Conservation (phyloP, 495 filamentous ascomycete species). For the Podospora comata region DNA sequence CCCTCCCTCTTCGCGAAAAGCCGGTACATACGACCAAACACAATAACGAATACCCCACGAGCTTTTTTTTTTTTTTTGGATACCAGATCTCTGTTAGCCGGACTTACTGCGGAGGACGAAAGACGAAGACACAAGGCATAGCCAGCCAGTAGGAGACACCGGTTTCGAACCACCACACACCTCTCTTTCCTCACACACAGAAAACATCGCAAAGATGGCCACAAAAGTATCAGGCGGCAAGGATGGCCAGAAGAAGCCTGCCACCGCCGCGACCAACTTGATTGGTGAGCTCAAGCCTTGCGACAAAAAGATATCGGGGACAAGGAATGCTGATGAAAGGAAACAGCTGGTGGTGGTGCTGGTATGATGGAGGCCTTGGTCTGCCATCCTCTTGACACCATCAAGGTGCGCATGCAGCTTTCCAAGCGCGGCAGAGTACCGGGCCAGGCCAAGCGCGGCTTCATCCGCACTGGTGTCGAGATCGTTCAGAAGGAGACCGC, state of each 20-base stretch:
- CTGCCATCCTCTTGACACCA: slow-evolving; percentile 95
- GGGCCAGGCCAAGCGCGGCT: slow-evolving; percentile 77
- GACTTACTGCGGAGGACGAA: slow-evolving; percentile 1
- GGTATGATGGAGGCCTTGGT: slow-evolving; percentile 99
- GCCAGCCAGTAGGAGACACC: background rate
- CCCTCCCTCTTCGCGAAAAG: background rate
- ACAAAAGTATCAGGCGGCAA: slow-evolving; percentile 45
- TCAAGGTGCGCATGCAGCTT: slow-evolving; percentile 99
- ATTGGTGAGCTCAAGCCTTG: slow-evolving; percentile 62
- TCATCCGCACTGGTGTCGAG: slow-evolving; percentile 79
- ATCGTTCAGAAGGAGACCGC: slow-evolving; percentile 89
- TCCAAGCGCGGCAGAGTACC: slow-evolving; percentile 79
- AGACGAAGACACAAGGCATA: slow-evolving; percentile 5
- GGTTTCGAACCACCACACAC: background rate
- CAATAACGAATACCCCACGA: background rate
- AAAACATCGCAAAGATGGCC: slow-evolving; percentile 33
- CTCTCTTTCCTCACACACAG: slow-evolving; percentile 4
- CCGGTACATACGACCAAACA: background rate
- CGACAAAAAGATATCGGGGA: background rate
- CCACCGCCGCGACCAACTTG: slow-evolving; percentile 85
- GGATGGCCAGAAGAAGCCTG: slow-evolving; percentile 66
- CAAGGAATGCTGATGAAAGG: slow-evolving; percentile 20
- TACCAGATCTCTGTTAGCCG: slow-evolving; percentile 4
- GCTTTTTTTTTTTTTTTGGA: slow-evolving; percentile 9
- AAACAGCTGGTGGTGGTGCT: slow-evolving; percentile 86